These are phyloP conservation scores for Barnettozyma botsteinii DNA, from an alignment of 805 yeast species.

Conservation along the genomic window DNA sequence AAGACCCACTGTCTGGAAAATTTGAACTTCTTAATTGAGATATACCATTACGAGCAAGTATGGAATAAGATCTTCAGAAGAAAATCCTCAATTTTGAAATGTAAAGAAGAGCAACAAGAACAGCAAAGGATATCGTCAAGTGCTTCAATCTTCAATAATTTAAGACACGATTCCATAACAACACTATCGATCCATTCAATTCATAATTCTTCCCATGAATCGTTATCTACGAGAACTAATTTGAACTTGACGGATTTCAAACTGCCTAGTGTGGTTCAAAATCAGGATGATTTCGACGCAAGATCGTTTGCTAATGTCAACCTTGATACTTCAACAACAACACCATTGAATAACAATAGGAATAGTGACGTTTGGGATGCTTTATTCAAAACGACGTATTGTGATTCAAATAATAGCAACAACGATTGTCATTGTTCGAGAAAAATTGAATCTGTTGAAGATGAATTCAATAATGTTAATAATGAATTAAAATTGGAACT, in stretches of 20 bases:
- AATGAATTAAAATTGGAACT: conserved; percentile 21
- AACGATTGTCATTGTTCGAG: too few relatives aligned
- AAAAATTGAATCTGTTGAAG: conserved; percentile 11
- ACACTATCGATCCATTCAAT: conserved; percentile 5
- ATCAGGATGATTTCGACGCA: conserved; percentile 19
- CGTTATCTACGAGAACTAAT: conserved; percentile 3
- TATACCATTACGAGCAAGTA: conserved; percentile 40
- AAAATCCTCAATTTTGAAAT: conserved; percentile 27
- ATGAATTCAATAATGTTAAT: conserved; percentile 17
- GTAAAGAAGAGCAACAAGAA: conserved; percentile 21
- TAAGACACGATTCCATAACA: conserved; percentile 18
- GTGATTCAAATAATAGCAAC: conserved; percentile 4
- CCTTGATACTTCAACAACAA: background rate
- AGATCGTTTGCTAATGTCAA: conserved; percentile 17
- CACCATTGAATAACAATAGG: background rate
- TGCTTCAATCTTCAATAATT: conserved; percentile 19
- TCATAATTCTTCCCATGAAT: background rate
- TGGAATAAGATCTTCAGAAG: conserved; percentile 32
- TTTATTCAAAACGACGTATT: conserved; percentile 11
- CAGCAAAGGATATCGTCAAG: conserved; percentile 19
- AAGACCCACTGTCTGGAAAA: conserved; percentile 42
- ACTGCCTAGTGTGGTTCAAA: conserved; percentile 15
- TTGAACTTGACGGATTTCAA: background rate
- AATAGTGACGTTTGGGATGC: conserved; percentile 16
- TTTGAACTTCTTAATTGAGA: conserved; percentile 38